Evolutionary conservation across 2,329 filamentous ascomycete species (phyloP).

Genomic region (Teratosphaeria zuluensis): DNA sequence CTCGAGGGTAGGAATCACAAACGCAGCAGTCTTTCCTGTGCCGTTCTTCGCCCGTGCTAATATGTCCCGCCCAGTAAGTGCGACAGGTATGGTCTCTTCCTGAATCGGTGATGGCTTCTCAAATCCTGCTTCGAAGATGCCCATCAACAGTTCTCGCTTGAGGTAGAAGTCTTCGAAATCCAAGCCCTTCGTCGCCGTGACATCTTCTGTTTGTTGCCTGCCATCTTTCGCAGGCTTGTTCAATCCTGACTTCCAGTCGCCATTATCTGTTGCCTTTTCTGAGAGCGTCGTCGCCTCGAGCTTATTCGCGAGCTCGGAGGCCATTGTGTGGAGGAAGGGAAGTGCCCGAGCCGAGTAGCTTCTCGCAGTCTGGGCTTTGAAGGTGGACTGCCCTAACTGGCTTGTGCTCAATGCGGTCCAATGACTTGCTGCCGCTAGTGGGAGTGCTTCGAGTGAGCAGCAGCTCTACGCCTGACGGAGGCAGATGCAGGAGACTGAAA

Average conservation of each 20-base stretch:
- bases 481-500: neutral
- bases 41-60: constrained; percentile 96
- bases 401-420: neutral
- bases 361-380: neutral
- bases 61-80: constrained; percentile 88
- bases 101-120: constrained; percentile 98
- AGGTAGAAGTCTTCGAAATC: constrained; percentile 97
- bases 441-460: neutral
- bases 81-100: constrained; percentile 97
- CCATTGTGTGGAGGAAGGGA: constrained; percentile 27
- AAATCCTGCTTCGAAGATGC: constrained; percentile 97
- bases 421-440: neutral
- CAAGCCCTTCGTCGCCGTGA: constrained; percentile 92
- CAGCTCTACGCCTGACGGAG: neutral
- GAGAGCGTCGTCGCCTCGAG: constrained; percentile 46
- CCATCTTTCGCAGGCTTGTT: constrained; percentile 65
- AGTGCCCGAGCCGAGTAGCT: neutral
- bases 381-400: neutral
- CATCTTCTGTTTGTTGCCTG: constrained; percentile 86
- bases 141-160: constrained; percentile 93
- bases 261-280: constrained; percentile 43
- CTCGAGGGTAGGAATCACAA: constrained; percentile 90
- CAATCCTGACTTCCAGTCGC: constrained; percentile 66
- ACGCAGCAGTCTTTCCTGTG: constrained; percentile 95
- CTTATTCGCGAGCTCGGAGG: constrained; percentile 45